A percentile compares a stretch with the other conserved stretches of the same genome.
Evolutionary conservation across 2,329 filamentous ascomycete species (phyloP).

Genomic region (Blastomyces parvus): DNA sequence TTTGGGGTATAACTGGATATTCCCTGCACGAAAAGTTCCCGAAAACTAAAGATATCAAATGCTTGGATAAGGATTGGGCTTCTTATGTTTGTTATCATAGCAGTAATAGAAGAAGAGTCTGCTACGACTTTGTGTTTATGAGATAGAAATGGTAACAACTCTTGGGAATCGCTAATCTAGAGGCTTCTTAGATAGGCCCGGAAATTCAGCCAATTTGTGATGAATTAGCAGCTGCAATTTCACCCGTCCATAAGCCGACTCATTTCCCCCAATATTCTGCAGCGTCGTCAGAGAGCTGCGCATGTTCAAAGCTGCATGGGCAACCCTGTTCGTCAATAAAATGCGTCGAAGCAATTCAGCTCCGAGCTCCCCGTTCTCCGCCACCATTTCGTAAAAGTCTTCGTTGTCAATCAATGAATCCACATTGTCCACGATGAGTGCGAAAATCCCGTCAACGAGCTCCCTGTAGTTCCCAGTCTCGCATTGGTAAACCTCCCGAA

Average conservation of each 20-base stretch:
- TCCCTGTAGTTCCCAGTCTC: constrained; percentile 1
- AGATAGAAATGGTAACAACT: not conserved
- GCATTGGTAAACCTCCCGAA: not conserved
- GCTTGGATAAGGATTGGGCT: too few species aligned
- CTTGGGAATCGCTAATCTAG: not conserved
- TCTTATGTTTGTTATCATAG: too few species aligned
- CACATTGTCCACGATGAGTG: constrained; percentile 1
- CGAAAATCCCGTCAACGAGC: not conserved
- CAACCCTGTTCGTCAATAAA: not conserved
- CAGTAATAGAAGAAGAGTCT: not conserved
- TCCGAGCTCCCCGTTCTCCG: not conserved
- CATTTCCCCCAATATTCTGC: not conserved
- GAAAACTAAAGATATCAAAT: not conserved
- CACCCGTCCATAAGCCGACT: not conserved
- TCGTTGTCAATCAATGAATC: not conserved
- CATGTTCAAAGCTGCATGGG: not conserved
- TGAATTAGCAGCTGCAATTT: not conserved
- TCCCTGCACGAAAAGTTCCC: not conserved
- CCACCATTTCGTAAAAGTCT: not conserved
- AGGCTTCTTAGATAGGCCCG: not conserved
- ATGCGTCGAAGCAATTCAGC: constrained; percentile 1
- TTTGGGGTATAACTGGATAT: not conserved
- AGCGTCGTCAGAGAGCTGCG: not conserved
- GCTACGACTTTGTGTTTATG: not conserved
- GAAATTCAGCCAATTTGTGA: not conserved